A percentile compares a stretch with the other conserved stretches of the same genome.
These are phyloP conservation scores for Penicillium expansum DNA, from an alignment of 2,329 filamentous ascomycete genomes.

Conservation along the genomic window DNA sequence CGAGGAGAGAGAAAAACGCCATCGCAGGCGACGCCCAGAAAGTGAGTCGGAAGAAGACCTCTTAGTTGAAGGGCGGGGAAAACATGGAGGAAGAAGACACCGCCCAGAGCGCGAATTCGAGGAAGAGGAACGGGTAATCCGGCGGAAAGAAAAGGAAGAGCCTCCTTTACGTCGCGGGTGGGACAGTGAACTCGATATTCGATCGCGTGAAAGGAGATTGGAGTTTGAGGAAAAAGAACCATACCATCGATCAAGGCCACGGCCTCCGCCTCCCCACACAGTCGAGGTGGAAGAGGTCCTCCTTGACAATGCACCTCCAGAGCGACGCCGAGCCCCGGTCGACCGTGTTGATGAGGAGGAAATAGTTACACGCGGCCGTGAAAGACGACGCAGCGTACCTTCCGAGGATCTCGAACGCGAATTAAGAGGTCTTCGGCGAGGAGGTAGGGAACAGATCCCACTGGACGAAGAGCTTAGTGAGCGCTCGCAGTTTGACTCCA, in stretches of 20 bases:
- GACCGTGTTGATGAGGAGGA: neutral
- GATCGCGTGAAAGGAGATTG: neutral
- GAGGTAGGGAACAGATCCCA: neutral
- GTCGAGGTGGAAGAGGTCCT: slow-evolving; percentile 6
- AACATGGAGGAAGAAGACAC: slow-evolving; percentile 14
- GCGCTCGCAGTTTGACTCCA: neutral
- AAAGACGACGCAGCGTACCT: slow-evolving; percentile 1
- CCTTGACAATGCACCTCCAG: neutral
- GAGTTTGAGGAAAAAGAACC: neutral
- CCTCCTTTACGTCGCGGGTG: slow-evolving; percentile 2
- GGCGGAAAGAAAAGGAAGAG: slow-evolving; percentile 15
- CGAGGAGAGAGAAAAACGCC: neutral
- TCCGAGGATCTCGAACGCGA: neutral
- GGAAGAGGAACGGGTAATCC: slow-evolving; percentile 27
- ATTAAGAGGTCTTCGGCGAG: slow-evolving; percentile 1
- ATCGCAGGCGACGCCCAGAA: neutral
- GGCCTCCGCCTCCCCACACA: neutral
- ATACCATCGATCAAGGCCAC: neutral
- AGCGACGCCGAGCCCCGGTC: neutral
- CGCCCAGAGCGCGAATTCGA: slow-evolving; percentile 10
- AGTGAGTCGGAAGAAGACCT: neutral
- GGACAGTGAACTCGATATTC: slow-evolving; percentile 7
- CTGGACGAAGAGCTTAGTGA: neutral
- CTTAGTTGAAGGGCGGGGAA: neutral
- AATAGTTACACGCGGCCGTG: neutral